Base-by-base conservation (phyloP, 1,284 basidiomycete species). In the Phellopilus nigrolimitatus region DNA sequence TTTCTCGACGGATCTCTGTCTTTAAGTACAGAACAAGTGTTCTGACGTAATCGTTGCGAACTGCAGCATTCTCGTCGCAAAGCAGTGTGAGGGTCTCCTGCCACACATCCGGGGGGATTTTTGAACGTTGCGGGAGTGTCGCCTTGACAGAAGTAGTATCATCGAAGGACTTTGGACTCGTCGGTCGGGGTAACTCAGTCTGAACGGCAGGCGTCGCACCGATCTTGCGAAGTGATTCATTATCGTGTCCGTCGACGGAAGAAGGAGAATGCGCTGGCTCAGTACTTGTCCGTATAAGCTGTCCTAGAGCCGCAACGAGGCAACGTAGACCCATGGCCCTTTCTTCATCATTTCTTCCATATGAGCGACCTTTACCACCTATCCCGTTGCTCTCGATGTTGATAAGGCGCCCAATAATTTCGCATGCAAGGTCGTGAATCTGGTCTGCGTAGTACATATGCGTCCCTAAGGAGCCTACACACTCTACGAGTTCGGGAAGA, bases 371-470 rank as follows among this genome's bases (percentile, higher is more conserved):
- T 36, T 66, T 69, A 17, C 67, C 66, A 28, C 75, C 61, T 5
- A 77, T 64, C 12, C 82, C 83, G 57, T 81, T 82, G 12, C 78
- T 72, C 62, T 92, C 88, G 21, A 92, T 71, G 0, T 75, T 70
- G 3, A 80, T 72, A n/a, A 97, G 76, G 21, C 91, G 82, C 53
- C 78, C 80, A 36, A 91, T 80, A 24, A 95, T 72, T 66, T 97
- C 94, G 56, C 84, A 84, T 10, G 91, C 84, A 47, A 97, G 82
- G 66, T 97, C 95, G 64, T 92, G 91, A 56, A 95, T 91, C 70
- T 99, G 95, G 64, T 97, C 95, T 41, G 91, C 88, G 65, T 98
- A 97, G 72, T 97, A 95, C 50, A 95, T 83, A 64, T 97, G 92
- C 5, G 86, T 83, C 27, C 89, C 88, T 15, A 98, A 74, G 0